Percentiles rank a stretch among this genome's conserved stretches.
Conservation (phyloP, 768 basidiomycete genomes). For the Dacryopinax spathularia region DNA sequence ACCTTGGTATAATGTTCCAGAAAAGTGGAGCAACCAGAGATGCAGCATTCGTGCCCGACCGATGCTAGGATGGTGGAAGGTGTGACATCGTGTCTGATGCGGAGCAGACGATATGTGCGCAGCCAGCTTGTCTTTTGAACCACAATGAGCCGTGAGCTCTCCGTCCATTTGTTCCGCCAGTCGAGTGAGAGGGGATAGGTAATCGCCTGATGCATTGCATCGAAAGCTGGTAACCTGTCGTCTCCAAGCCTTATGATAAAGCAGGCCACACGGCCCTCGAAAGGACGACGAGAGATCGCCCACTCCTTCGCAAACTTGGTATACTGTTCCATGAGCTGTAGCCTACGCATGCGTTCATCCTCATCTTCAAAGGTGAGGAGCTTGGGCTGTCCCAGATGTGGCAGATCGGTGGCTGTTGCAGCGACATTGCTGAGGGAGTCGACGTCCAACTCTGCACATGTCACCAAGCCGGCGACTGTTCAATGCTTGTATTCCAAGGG, state of each 20-base stretch:
- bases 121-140: constrained; percentile 44
- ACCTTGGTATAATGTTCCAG: not conserved
- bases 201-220: constrained; percentile 28
- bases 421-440: constrained; percentile 35
- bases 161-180: constrained; percentile 3
- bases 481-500: not conserved
- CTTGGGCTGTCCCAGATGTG: constrained; percentile 25
- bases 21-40: not conserved
- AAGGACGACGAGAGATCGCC: constrained; percentile 45
- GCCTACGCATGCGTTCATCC: constrained; percentile 34
- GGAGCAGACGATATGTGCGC: constrained; percentile 40
- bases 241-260: constrained; percentile 51
- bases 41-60: not conserved
- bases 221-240: constrained; percentile 39
- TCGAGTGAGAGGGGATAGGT: not conserved
- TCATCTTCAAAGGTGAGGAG: constrained; percentile 15
- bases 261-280: constrained; percentile 38
- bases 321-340: constrained; percentile 47
- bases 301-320: constrained; percentile 48
- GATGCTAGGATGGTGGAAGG: constrained; percentile 22
- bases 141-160: constrained; percentile 14
- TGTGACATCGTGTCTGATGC: constrained; percentile 50
- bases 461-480: not conserved
- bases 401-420: constrained; percentile 37
- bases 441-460: constrained; percentile 13